These are phyloP conservation scores for Quercus tomentella DNA, from an alignment of 331 rosid species.

Conservation along the genomic window DNA sequence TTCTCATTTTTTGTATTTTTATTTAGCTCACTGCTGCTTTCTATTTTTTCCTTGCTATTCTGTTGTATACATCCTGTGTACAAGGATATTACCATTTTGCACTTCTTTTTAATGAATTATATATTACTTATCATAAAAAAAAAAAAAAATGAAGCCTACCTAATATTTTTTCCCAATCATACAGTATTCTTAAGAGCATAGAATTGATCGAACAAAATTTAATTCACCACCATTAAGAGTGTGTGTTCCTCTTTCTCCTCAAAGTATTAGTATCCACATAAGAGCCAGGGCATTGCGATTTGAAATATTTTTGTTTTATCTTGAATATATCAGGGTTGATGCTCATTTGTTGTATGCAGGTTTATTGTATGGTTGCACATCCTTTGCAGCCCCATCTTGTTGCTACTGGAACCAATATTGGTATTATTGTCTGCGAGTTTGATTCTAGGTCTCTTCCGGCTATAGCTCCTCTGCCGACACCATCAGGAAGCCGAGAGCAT, in stretches of 20 bases:
- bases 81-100: no score
- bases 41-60: no score
- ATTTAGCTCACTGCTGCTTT: no score
- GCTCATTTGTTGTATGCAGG: slow-evolving; percentile 47
- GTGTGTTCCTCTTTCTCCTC: neutral
- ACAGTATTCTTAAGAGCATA: neutral
- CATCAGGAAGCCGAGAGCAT: slow-evolving; percentile 87
- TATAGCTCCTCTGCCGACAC: slow-evolving; percentile 88
- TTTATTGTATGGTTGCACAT: slow-evolving; percentile 92
- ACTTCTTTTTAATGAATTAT: no score
- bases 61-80: no score
- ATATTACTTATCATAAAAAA: neutral
- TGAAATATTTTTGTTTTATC: slow-evolving; percentile 15
- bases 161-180: neutral
- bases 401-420: slow-evolving; percentile 96
- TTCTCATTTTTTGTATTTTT: no score
- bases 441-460: slow-evolving; percentile 97
- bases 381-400: slow-evolving; percentile 93
- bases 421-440: slow-evolving; percentile 90
- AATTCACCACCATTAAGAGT: neutral
- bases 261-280: slow-evolving; percentile 22
- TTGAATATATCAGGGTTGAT: slow-evolving; percentile 4
- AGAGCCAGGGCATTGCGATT: neutral
- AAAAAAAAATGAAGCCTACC: neutral
- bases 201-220: neutral